Conservation (phyloP, 352 stramenopile species). For the Phytophthora podocarpi region DNA sequence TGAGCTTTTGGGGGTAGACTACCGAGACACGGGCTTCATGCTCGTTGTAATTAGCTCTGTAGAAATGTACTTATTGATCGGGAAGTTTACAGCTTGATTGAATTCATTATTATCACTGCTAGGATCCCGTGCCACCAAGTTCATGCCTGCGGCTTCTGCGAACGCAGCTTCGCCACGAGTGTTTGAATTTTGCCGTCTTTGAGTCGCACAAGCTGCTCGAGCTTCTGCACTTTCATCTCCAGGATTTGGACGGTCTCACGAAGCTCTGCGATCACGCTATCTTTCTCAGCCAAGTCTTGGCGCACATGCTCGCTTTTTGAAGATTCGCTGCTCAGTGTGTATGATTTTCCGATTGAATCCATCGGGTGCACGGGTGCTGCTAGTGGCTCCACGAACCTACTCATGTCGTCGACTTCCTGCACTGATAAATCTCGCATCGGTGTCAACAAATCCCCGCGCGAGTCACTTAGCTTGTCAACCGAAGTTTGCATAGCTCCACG, state of each 20-base stretch:
- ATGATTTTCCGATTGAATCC: conserved; percentile 30
- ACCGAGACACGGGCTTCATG: neutral
- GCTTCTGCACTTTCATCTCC: conserved; percentile 95
- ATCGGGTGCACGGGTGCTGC: conserved; percentile 27
- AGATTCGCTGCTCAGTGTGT: conserved; percentile 23
- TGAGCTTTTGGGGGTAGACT: conserved; percentile 76
- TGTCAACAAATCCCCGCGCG: conserved; percentile 41
- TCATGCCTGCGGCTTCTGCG: conserved; percentile 61
- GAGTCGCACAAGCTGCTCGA: conserved; percentile 94
- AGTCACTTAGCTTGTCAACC: conserved; percentile 45
- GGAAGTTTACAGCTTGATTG: conserved; percentile 11
- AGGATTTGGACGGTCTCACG: conserved; percentile 93
- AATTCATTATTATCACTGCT: conserved; percentile 14
- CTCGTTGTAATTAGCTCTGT: neutral
- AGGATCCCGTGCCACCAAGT: neutral
- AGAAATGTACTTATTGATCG: conserved; percentile 18
- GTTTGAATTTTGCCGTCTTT: conserved; percentile 95
- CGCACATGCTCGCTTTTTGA: conserved; percentile 26
- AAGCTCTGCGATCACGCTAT: conserved; percentile 84
- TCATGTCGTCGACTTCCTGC: conserved; percentile 19
- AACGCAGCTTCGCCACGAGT: conserved; percentile 83
- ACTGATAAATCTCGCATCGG: conserved; percentile 39
- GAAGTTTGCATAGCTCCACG: conserved; percentile 16
- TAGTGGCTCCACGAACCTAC: conserved; percentile 20
- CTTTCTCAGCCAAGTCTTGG: conserved; percentile 69